A percentile compares a stretch with the other conserved stretches of the same genome.
These are phyloP conservation scores for Talaromyces amestolkiae DNA, from an alignment of 2,329 filamentous ascomycete genomes.

Conservation along the genomic window DNA sequence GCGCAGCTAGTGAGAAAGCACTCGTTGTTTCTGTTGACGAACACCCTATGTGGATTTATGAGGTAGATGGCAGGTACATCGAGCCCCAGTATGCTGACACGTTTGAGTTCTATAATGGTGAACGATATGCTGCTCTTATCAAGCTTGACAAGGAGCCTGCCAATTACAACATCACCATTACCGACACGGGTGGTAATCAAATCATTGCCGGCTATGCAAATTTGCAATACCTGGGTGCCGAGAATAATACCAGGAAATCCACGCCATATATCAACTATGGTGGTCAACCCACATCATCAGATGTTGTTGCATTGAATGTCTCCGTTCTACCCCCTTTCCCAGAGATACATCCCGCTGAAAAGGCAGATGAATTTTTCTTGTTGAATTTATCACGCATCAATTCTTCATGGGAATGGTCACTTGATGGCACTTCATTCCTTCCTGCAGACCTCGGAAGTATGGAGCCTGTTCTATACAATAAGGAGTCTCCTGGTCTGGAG, in stretches of 20 bases:
- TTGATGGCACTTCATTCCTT: conserved; percentile 50
- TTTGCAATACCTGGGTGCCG: conserved; percentile 41
- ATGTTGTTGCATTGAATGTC: conserved; percentile 48
- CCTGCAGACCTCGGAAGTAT: conserved; percentile 43
- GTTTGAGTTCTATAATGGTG: conserved; percentile 35
- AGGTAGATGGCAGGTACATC: conserved; percentile 45
- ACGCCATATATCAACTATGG: conserved; percentile 51
- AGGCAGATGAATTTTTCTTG: conserved; percentile 49
- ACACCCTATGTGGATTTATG: conserved; percentile 46
- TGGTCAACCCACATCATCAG: conserved; percentile 44
- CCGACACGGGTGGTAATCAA: conserved; percentile 52
- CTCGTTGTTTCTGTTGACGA: conserved; percentile 44
- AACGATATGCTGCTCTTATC: conserved; percentile 44
- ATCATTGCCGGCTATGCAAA: conserved; percentile 55
- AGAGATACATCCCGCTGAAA: conserved; percentile 41
- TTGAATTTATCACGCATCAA: conserved; percentile 32
- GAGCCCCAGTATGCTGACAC: conserved; percentile 39
- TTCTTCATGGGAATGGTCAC: conserved; percentile 42
- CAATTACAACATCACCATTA: conserved; percentile 56
- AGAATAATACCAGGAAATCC: conserved; percentile 26
- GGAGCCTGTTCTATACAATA: conserved; percentile 50
- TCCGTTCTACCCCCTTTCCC: conserved; percentile 49
- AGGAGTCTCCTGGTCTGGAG: conserved; percentile 36
- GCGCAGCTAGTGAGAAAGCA: conserved; percentile 31
- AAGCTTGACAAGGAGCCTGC: conserved; percentile 46